Percentiles rank a stretch among this genome's conserved stretches.
phyloP scores from a whole-genome alignment of 75 land plant genomes.

The Larix kaempferi region DNA sequence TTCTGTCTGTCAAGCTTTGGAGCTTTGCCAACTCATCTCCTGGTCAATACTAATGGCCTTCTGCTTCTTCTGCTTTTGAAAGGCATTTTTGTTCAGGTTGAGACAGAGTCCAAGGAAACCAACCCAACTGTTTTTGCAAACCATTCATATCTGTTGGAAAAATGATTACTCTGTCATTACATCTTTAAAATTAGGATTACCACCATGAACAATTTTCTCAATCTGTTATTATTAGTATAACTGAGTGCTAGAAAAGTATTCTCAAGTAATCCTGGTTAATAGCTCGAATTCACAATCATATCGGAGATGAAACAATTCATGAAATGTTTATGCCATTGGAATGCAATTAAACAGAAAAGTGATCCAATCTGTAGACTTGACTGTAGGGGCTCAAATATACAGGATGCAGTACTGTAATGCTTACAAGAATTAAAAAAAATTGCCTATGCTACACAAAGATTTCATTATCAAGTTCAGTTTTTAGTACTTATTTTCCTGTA shows the following conservation, averaged over 20 bases:
- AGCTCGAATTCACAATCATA: background rate
- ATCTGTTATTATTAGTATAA: background rate
- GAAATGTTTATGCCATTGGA: constrained; percentile 1
- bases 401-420: background rate
- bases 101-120: too few species aligned
- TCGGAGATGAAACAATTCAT: background rate
- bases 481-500: background rate
- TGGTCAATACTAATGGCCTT: too few species aligned
- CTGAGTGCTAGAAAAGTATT: background rate
- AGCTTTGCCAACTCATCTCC: too few species aligned
- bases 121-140: too few species aligned
- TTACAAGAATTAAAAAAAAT: background rate
- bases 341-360: background rate
- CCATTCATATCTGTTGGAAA: too few species aligned
- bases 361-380: background rate
- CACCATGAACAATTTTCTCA: background rate
- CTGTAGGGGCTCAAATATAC: background rate
- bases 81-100: too few species aligned
- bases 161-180: too few species aligned
- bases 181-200: background rate
- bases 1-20: too few species aligned
- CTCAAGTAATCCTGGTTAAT: background rate
- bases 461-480: background rate
- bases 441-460: background rate
- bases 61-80: too few species aligned